Evolutionary conservation across 306 rosid species (phyloP).

Genomic region (Begonia masoniana): DNA sequence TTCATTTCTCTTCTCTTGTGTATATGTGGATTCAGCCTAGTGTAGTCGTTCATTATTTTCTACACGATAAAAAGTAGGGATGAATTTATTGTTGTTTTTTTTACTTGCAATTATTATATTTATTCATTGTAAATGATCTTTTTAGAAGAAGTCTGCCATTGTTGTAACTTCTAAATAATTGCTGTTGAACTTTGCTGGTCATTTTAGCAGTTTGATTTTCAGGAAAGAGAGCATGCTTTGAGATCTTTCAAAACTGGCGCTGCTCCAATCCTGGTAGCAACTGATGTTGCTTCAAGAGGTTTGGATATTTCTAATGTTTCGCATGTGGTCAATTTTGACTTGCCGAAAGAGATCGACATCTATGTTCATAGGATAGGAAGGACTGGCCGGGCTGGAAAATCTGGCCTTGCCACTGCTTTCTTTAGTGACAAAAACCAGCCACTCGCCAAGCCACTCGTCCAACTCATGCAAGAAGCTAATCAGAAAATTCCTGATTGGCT

Average conservation of each 20-base stretch:
- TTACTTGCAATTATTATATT: too few relatives aligned
- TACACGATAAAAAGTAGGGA: too few relatives aligned
- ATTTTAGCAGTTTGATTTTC: neutral
- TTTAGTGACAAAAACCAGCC: slow-evolving; percentile 24
- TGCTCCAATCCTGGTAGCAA: slow-evolving; percentile 22
- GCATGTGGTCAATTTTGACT: slow-evolving; percentile 34
- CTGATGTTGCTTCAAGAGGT: slow-evolving; percentile 29
- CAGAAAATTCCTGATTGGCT: slow-evolving; percentile 35
- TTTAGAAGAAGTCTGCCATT: too few relatives aligned
- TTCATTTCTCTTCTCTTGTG: too few relatives aligned
- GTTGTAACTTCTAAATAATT: too few relatives aligned
- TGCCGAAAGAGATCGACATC: slow-evolving; percentile 31
- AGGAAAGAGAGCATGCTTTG: slow-evolving; percentile 28
- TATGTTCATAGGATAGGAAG: slow-evolving; percentile 33
- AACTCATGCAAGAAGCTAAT: slow-evolving; percentile 23
- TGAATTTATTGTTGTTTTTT: too few relatives aligned
- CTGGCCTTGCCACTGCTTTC: slow-evolving; percentile 35
- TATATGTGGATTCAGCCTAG: too few relatives aligned
- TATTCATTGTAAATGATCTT: too few relatives aligned
- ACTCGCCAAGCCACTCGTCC: slow-evolving; percentile 20
- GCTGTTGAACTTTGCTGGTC: neutral
- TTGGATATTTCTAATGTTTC: slow-evolving; percentile 26
- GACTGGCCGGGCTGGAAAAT: slow-evolving; percentile 37
- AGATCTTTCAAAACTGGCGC: slow-evolving; percentile 20
- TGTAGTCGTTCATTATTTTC: too few relatives aligned